Conservation (phyloP, 2,329 filamentous ascomycete genomes). For the Fusarium stilboides region DNA sequence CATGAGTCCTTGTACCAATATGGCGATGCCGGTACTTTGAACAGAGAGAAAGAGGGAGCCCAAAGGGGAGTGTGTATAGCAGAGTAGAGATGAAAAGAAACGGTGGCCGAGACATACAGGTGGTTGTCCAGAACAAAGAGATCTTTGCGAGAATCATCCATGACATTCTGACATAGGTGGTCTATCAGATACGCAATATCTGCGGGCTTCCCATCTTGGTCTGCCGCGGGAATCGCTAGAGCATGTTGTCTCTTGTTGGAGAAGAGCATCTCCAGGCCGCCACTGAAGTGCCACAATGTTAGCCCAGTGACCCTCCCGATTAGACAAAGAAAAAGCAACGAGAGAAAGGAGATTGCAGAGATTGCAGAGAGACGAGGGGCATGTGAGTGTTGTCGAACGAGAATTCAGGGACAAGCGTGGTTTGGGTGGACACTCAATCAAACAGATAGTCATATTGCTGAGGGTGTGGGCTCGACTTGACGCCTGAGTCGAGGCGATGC, state of each 20-base stretch:
- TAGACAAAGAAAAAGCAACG: slow-evolving; percentile 19
- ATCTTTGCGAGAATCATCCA: slow-evolving; percentile 89
- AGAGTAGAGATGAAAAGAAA: slow-evolving; percentile 2
- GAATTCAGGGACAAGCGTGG: slow-evolving; percentile 41
- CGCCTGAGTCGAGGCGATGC: slow-evolving; percentile 22
- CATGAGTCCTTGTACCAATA: slow-evolving; percentile 14
- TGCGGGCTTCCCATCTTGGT: slow-evolving; percentile 71
- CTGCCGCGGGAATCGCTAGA: slow-evolving; percentile 76
- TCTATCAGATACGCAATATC: slow-evolving; percentile 84
- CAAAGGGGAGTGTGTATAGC: slow-evolving; percentile 44
- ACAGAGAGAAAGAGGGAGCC: neutral
- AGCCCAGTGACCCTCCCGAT: slow-evolving; percentile 24
- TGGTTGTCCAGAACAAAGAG: slow-evolving; percentile 90
- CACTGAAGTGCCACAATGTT: slow-evolving; percentile 66
- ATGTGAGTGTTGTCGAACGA: slow-evolving; percentile 16
- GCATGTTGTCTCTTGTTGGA: slow-evolving; percentile 82
- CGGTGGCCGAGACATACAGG: slow-evolving; percentile 75
- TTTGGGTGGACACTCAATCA: slow-evolving; percentile 24
- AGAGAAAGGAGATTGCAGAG: slow-evolving; percentile 19
- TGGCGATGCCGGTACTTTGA: slow-evolving; percentile 30
- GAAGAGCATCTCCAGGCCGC: slow-evolving; percentile 95
- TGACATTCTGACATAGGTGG: slow-evolving; percentile 83
- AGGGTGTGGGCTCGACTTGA: slow-evolving; percentile 21
- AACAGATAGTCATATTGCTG: slow-evolving; percentile 19
- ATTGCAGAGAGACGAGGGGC: slow-evolving; percentile 9